phyloP scores from a whole-genome alignment of 208 protist species.

The Borovskyia barvae region DNA sequence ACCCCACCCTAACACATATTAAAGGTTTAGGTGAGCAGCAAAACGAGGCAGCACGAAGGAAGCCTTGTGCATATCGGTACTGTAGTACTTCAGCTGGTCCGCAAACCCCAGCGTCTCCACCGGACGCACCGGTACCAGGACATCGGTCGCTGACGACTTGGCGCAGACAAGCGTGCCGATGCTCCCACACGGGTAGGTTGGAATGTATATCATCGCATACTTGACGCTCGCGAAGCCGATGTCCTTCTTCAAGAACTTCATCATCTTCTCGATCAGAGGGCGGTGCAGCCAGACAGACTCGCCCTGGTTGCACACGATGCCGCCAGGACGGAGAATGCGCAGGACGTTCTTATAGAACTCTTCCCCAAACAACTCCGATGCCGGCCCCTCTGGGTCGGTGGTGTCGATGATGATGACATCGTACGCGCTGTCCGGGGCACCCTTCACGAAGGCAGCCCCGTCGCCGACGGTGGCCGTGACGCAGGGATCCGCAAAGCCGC shows the following conservation, averaged over 20 bases:
- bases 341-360: constrained; percentile 84
- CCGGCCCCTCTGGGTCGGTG: constrained; percentile 92
- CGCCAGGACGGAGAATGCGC: constrained; percentile 74
- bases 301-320: constrained; percentile 88
- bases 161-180: constrained; percentile 88
- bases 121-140: constrained; percentile 54
- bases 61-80: constrained; percentile 74
- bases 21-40: constrained; percentile 70
- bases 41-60: constrained; percentile 85
- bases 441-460: constrained; percentile 82
- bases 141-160: constrained; percentile 62
- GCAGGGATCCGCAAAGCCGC: constrained; percentile 66
- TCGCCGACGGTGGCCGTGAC: constrained; percentile 80
- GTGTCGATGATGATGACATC: constrained; percentile 96
- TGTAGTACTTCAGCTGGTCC: constrained; percentile 86
- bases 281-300: constrained; percentile 94
- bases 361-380: constrained; percentile 82
- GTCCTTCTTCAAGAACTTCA: constrained; percentile 70
- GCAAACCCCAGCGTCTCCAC: constrained; percentile 70
- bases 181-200: constrained; percentile 93
- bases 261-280: constrained; percentile 89
- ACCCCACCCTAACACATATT: too few relatives aligned
- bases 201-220: constrained; percentile 92
- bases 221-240: constrained; percentile 83
- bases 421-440: constrained; percentile 74